Base-by-base conservation (phyloP, 495 filamentous ascomycete species). In the Aeminium ludgeri region DNA sequence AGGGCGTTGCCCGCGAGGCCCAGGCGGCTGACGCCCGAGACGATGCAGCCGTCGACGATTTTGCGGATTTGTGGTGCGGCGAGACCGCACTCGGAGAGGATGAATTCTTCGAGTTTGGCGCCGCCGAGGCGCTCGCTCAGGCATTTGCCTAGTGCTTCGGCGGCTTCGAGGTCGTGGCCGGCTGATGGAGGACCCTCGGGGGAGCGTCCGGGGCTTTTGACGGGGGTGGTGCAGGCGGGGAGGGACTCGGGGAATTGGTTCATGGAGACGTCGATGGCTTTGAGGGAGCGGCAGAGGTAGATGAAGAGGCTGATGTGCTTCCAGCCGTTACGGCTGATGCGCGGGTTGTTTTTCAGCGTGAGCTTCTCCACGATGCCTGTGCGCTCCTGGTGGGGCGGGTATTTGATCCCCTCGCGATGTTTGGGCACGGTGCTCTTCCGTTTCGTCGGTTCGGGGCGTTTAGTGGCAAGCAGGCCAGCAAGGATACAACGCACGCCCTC, bases 251-350 rank as follows among this genome's bases (percentile, higher is more conserved):
- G 89, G 42, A 96, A 85, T n/a, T 71, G 73, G 48, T 92, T 77
- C 50, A 81, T 78, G 2, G 83, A 85, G 18, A 96, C 52, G 57
- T 96, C 89, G 19, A 96, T 70, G 8, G 72, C 80, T 58, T 83
- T 86, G 25, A 97, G 60, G 7, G 84, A 86, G 44, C 74, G 75
- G 35, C 81, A 93, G 58, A 95, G 77, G 55, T 94, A 78, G 17
- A 94, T 65, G 55, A 97, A 97, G 7, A 92, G 65, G 40, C 77
- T 76, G 29, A 97, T 81, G 50, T 95, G 79, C 51, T 76, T 79
- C 89, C 89, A 97, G 20, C 89, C 89, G 39, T 87, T 82, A 1
- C 66, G 61, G 7, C 79, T 76, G 41, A 96, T 81, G 51, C 83
- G 87, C 1, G 70, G 63, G 52, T 91, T 92, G 53, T 86, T 78